Evolutionary conservation across 1,284 basidiomycete genomes (phyloP), one percentile per base, ranked within the genome.

Genomic region (Heterobasidion irregulare): DNA sequence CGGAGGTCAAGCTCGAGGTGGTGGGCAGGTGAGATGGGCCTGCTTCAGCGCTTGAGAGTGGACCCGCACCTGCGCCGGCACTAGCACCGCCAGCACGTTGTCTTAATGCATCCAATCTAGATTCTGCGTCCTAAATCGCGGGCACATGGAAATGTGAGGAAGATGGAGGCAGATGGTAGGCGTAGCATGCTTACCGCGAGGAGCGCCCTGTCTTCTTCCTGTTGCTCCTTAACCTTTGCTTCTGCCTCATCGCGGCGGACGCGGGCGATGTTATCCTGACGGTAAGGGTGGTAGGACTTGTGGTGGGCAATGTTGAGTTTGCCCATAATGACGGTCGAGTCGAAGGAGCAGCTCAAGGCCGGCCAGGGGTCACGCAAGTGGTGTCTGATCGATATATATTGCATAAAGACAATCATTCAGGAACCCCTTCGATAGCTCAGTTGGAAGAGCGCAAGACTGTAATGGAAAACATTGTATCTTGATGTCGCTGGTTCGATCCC

Each of bases 241-340:
- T 84, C 86, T 64, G 89, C 90, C 71, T 94, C 91, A 77, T 94
- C 91, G 55, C 68, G 70, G 7, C 82, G 73, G 0, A 94, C 92
- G 19, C 80, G 78, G 59, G 90, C 89, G 57, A 92, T 89, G 64
- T 94, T 94, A 65, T 92, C 90, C 47, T 83, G 72, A 52, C 89
- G 75, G 66, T 93, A 92, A 0, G 88, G 91, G 63, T 93, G 91
- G 66, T 93, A 93, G 2, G 88, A 91, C 68, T 94, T 94, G 75
- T 93, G 91, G 66, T 92, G 90, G 6, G 90, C 89, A 65, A 91
- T 92, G 66, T 89, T 89, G 36, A 91, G 77, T 64, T 89, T 89
- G 19, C 87, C 87, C 89, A 91, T 91, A 19, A 52, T 50, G 47
- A 34, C 33, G 15, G 32, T 19, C 8, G 47, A 49, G n/a, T 12